Base-by-base conservation (phyloP, 495 filamentous ascomycete genomes). In the Penicillium tannophilum region DNA sequence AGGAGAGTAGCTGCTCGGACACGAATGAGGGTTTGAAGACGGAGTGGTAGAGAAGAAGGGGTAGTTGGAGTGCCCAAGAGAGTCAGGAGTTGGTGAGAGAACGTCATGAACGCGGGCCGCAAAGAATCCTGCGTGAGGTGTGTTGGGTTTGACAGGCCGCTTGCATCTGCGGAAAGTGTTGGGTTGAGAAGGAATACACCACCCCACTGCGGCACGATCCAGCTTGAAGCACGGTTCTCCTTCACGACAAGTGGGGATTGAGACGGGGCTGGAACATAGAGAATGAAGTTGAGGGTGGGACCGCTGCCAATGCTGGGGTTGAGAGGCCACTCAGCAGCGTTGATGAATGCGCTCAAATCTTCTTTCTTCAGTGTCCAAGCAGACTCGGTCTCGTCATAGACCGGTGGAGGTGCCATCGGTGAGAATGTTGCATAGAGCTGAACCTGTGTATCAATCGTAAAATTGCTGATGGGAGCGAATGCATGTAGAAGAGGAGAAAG, bases 171-270 rank as follows among this genome's bases (percentile, higher is more conserved):
- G 54, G 68, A n/a, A 58, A 76, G 55, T 0, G 83, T 70, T 9
- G 84, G 81, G 43, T 93, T 90, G 42, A 96, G 75, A 48, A 97
- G 86, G 67, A 88, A 86, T 14, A 97, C 90, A 10, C 93, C 91
- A 52, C 94, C 94, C 95, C 95, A 98, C 78, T 98, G 94, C 0
- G 95, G 95, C 19, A 98, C 86, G 48, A 98, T 80, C 90, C 93
- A 98, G 55, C 90, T 94, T 39, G 88, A 92, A 2, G 87, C 89
- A n/a, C 84, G 83, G 50, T 83, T 85, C 30, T 85, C 85, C 63
- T 87, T 85, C 44, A 91, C 83, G 12, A 88, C 70, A 45, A 90
- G 78, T 12, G 88, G 88, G 0, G 83, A 80, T 53, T 85, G 83
- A 4, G 73, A 70, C n/a, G 74, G 71, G 26, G 79, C 71, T 6